Conservation (phyloP, 805 yeast genomes). For the Pichia paraexigua region DNA sequence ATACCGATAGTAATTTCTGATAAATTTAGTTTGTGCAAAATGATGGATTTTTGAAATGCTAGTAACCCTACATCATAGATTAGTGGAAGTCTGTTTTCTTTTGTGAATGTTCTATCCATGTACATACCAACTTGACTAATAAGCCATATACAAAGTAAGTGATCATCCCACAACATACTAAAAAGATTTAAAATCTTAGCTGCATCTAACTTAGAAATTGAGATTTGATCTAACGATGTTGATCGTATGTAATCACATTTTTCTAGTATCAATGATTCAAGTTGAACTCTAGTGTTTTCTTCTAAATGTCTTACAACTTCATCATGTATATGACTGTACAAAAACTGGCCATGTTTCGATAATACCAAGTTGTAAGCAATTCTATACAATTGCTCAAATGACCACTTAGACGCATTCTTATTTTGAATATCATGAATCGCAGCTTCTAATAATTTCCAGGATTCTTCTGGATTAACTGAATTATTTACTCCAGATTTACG, state of each 20-base stretch:
- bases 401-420: slow-evolving; percentile 63
- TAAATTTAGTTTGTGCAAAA: slow-evolving; percentile 35
- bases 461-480: slow-evolving; percentile 45
- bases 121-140: slow-evolving; percentile 82
- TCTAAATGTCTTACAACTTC: slow-evolving; percentile 42
- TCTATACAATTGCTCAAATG: slow-evolving; percentile 77
- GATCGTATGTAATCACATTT: background rate
- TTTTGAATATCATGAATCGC: slow-evolving; percentile 69
- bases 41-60: slow-evolving; percentile 52
- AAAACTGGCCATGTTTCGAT: slow-evolving; percentile 54
- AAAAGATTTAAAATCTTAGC: slow-evolving; percentile 27
- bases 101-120: slow-evolving; percentile 76
- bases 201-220: slow-evolving; percentile 2
- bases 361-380: slow-evolving; percentile 71
- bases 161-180: slow-evolving; percentile 58
- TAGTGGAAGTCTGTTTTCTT: slow-evolving; percentile 51
- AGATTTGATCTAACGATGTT: background rate
- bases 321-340: slow-evolving; percentile 53
- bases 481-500: slow-evolving; percentile 32
- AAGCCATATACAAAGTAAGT: slow-evolving; percentile 63
- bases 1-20: slow-evolving; percentile 40
- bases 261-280: slow-evolving; percentile 15
- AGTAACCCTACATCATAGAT: slow-evolving; percentile 69
- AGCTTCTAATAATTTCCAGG: slow-evolving; percentile 56
- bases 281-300: slow-evolving; percentile 17